Percentiles rank a stretch among this genome's conserved stretches.
Conservation (phyloP, 1,284 basidiomycete genomes). For the Rhodotorula glutinis region DNA sequence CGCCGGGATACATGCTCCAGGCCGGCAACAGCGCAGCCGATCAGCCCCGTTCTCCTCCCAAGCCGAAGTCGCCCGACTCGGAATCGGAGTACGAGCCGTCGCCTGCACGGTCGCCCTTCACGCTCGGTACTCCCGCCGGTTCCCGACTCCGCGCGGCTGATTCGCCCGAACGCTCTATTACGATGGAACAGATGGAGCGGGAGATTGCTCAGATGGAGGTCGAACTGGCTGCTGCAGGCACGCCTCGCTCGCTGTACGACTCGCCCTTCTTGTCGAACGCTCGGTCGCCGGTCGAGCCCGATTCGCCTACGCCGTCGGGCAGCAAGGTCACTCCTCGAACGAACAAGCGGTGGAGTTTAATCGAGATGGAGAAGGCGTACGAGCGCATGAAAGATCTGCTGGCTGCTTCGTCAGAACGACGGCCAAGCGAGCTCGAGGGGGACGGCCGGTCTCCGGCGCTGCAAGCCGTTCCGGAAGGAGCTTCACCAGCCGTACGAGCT, state of each 20-base stretch:
- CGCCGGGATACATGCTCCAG: neutral
- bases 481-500: no score
- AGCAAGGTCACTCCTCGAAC: constrained; percentile 28
- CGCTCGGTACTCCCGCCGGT: neutral
- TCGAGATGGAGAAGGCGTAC: constrained; percentile 12
- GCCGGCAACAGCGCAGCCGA: neutral
- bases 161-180: constrained; percentile 1
- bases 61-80: neutral
- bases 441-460: neutral
- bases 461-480: neutral
- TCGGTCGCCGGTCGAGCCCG: neutral
- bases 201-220: constrained; percentile 35
- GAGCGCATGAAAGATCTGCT: constrained; percentile 34
- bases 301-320: neutral
- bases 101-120: neutral
- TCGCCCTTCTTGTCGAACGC: no score
- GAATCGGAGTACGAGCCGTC: neutral
- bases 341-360: constrained; percentile 26
- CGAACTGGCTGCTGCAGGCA: constrained; percentile 15
- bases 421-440: neutral
- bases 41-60: neutral
- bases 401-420: constrained; percentile 3
- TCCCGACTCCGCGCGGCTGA: neutral
- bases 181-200: constrained; percentile 36
- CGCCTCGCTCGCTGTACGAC: constrained; percentile 8